Evolutionary conservation across 148 eudicot species (phyloP), one percentile per base, ranked within the genome.

Genomic region (Hydrangea macrophylla): DNA sequence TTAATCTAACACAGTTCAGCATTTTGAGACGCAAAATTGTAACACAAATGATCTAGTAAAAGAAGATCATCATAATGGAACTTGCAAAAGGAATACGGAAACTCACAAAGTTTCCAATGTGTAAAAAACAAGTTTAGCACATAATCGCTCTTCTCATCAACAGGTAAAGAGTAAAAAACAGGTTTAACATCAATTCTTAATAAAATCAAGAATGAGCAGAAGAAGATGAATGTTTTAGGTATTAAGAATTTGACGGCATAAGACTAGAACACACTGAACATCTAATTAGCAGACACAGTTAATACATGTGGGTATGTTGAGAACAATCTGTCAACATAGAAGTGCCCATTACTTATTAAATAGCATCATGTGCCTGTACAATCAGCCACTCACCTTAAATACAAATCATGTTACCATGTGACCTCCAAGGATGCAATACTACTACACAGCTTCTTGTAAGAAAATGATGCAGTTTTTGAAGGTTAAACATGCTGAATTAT

Each of bases 351-450:
- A 48, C n/a, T 17, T 20, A 18, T 20, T 30, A 18, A 45, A 51
- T 26, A 7, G 22, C 32, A 11, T 13, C 32, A 11, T 13, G 1
- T 23, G 30, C 17, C 23, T 2, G 33, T 54, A 2, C 6, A 50
- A 64, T 30, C 3, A 30, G 27, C 22, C 6, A 64, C 13, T 26
- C 0, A 9, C 39, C 39, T 18, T 4, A 60, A 37, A 35, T 35
- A 42, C 15, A 30, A 58, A 58, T 30, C 18, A 58, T 58, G 35
- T 33, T 27, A 28, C 56, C 57, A 64, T 64, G 57, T 48, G 56
- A 64, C 23, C 2, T 32, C 10, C 2, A 17, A 15, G 61, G 22
- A 58, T 6, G 11, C 3, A 5, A 33, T 30, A 28, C 13, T 18
- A 58, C 20, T n/a, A 11, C 25, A 6, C 39, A 8, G 39, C 5